Base-by-base conservation (phyloP, 1,284 basidiomycete species). In the Leccinum pachyderme region DNA sequence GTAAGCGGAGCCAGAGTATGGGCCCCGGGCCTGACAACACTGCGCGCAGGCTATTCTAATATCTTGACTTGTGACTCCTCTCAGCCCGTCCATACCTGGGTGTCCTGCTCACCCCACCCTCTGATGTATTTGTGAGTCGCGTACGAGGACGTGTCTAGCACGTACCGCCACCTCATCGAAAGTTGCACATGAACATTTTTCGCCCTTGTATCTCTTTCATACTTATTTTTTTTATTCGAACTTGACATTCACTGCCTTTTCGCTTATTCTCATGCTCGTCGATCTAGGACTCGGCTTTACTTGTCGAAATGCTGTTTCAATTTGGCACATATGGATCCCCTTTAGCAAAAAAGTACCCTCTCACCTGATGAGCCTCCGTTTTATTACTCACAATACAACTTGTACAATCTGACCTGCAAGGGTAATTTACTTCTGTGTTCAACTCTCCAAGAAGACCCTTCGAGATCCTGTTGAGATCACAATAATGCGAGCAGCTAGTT, bases 1-100 rank as follows among this genome's bases (percentile, higher is more conserved):
- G 58, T 15, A 44, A 49, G 11, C 63, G 70, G 25, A 68, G 70
- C 44, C 68, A 61, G 27, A 68, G 66, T 22, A 61, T 63, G 46
- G 66, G 59, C 9, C 55, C 57, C 28, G 58, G 69, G 24, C 55
- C 47, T 27, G 49, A 58, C n/a, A 41, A 46, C 13, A 31, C 51
- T 37, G 43, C 59, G 4, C 58, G 53, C 27, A 54, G 57, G 25
- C 57, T 41, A 35, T 59, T 62, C 49, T 71, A 51, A 54, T 5
- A 18, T 50, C 13, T 37, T 12, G 27, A 24, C 43, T 5, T 7
- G 12, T 15, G 25, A 33, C 28, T 7, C 35, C 9, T 18, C 7
- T 32, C n/a, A 35, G 15, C 52, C 15, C 32, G 13, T 44, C 28
- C 18, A 41, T 33, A 24, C 47, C 3, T 25, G 22, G 18, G 7